These are phyloP conservation scores for Dissophora globulifera DNA, from an alignment of 192 early-diverging fungal species.

Conservation along the genomic window DNA sequence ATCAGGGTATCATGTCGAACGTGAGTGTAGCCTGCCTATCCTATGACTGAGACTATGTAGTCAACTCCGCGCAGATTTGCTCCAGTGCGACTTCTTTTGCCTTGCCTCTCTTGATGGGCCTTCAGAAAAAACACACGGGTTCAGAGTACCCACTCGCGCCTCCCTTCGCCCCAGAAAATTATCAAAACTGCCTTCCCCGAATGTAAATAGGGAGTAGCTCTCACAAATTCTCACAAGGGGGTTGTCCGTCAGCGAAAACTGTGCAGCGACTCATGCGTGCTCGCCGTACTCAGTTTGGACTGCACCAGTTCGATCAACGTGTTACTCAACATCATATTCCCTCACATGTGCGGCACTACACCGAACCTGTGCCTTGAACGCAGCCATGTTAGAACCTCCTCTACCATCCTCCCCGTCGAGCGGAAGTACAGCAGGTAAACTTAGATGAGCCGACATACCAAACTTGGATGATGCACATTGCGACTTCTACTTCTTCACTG, in stretches of 20 bases:
- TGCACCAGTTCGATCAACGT: not conserved
- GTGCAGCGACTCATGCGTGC: not conserved
- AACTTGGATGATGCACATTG: not conserved
- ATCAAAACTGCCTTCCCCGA: conserved; percentile 1
- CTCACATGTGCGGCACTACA: not conserved
- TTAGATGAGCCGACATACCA: conserved; percentile 8
- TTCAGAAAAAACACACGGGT: no score
- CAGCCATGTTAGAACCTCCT: conserved; percentile 2
- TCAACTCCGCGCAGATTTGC: no score
- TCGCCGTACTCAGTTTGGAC: not conserved
- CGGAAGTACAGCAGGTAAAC: conserved; percentile 1
- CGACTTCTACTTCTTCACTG: not conserved
- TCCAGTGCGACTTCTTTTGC: no score
- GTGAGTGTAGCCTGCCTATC: no score
- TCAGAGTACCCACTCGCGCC: no score
- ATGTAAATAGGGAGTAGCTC: not conserved
- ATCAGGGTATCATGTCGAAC: no score
- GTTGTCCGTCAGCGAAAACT: not conserved
- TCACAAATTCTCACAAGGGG: not conserved
- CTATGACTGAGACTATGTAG: no score
- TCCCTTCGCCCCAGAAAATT: no score
- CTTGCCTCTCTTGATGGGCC: no score
- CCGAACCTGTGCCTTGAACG: not conserved
- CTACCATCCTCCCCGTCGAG: conserved; percentile 17
- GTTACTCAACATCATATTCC: not conserved